Base-by-base conservation (phyloP, 306 rosid genomes). In the Quercus gilva region DNA sequence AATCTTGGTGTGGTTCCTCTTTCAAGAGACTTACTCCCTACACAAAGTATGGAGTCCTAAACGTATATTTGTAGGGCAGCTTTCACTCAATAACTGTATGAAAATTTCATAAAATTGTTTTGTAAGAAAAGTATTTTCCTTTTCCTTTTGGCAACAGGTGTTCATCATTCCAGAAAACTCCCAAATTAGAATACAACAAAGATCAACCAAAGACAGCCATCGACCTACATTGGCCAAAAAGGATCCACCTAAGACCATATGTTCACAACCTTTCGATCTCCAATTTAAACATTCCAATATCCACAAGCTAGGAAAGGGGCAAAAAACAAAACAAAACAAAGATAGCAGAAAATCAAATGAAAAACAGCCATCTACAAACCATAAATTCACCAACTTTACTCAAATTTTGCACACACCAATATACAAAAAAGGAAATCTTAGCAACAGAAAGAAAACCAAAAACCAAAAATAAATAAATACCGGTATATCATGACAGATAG, bases 401-500 rank as follows among this genome's bases (percentile, higher is more conserved):
- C 35, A n/a, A 31, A 17, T 31, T 19, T 17, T 33, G 45, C 71
- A 67, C 71, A 8, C 1, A 67, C 4, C 52, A 18, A 7, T 67
- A 67, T 17, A 67, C n/a, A 43, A 3, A 43, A 3, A 67, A 7
- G 15, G 19, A 52, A 74, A 23, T 33, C 28, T 57, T 57, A 21
- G 76, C 0, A 67, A 33, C 35, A 58, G 69, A 35, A 56, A 11
- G 55, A 41, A 29, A 75, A 45, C 11, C 14, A 29, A 33, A n/a
- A 41, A 72, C 17, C 55, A 25, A 10, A 31, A 77, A 70, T 20
- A 74, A 78, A 29, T 21, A 71, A 83, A 65, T 69, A 78, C 89
- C 82, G 45, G 23, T 55, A 45, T 82, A 45, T 82, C 71, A 84
- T 10, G 87, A 79, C 18, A 84, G 82, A 75, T 78, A 84, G 79